phyloP scores from a whole-genome alignment of 805 yeast genomes.

The Wickerhamiella kazuoi region DNA sequence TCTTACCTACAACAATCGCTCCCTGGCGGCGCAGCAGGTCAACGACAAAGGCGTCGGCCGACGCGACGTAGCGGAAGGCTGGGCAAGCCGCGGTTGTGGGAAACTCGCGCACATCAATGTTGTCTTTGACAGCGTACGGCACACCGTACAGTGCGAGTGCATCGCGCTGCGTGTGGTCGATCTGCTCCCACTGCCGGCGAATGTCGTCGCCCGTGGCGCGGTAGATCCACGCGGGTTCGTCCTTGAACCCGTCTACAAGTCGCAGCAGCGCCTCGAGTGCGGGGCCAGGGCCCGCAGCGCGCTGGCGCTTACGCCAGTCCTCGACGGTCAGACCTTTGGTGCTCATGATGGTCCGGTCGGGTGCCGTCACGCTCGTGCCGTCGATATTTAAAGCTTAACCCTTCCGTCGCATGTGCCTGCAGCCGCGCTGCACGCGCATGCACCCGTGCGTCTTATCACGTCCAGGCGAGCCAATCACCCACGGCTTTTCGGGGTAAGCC shows the following conservation, averaged over 20 bases:
- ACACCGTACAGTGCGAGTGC: slow-evolving; percentile 65
- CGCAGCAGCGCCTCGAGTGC: slow-evolving; percentile 35
- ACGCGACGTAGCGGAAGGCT: slow-evolving; percentile 51
- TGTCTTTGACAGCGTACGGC: slow-evolving; percentile 88
- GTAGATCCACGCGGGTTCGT: slow-evolving; percentile 79
- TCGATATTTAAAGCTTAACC: too few relatives aligned
- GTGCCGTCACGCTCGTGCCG: too few relatives aligned
- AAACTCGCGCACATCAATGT: slow-evolving; percentile 70
- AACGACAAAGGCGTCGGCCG: slow-evolving; percentile 60
- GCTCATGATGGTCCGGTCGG: too few relatives aligned
- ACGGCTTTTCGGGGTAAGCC: too few relatives aligned
- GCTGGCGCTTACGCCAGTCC: slow-evolving; percentile 64
- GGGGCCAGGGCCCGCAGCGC: slow-evolving; percentile 37
- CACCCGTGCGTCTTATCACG: too few relatives aligned
- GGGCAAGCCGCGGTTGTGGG: slow-evolving; percentile 95
- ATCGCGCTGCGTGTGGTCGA: slow-evolving; percentile 18
- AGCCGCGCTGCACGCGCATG: too few relatives aligned
- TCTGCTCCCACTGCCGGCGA: slow-evolving; percentile 56
- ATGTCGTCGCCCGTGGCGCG: slow-evolving; percentile 46
- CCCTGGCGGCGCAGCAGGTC: slow-evolving; percentile 64
- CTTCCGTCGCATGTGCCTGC: too few relatives aligned
- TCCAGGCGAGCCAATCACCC: too few relatives aligned
- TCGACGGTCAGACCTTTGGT: slow-evolving; percentile 58
- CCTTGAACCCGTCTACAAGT: slow-evolving; percentile 19
- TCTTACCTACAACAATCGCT: slow-evolving; percentile 84